Percentiles rank a stretch among this genome's conserved stretches.
Conservation (phyloP, 352 stramenopile species). For the Phytophthora hibernalis region DNA sequence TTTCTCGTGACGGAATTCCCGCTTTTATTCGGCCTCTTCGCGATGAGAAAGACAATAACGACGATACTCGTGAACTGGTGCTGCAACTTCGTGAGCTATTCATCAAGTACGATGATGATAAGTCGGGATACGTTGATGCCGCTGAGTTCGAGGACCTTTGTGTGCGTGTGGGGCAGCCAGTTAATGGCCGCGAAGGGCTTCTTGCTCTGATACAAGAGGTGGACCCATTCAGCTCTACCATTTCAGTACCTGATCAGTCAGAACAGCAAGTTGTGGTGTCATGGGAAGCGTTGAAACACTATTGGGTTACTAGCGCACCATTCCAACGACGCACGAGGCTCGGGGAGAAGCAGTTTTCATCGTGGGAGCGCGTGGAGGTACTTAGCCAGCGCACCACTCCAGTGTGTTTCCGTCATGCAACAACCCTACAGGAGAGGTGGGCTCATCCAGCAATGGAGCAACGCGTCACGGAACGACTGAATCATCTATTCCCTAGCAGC, state of each 20-base stretch:
- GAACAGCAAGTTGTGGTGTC: constrained; percentile 37
- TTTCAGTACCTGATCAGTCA: not conserved
- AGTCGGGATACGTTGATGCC: constrained; percentile 50
- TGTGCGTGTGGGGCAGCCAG: constrained; percentile 51
- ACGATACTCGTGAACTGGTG: constrained; percentile 39
- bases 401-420: constrained; percentile 43
- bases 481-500: constrained; percentile 56
- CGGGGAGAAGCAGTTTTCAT: constrained; percentile 14
- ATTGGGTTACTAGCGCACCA: constrained; percentile 56
- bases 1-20: constrained; percentile 22
- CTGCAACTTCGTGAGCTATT: constrained; percentile 62
- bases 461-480: constrained; percentile 44
- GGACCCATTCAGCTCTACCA: constrained; percentile 39
- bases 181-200: constrained; percentile 37
- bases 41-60: constrained; percentile 1
- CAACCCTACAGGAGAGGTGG: constrained; percentile 57
- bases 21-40: constrained; percentile 18
- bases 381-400: constrained; percentile 32
- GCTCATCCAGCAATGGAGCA: constrained; percentile 60
- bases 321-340: constrained; percentile 60
- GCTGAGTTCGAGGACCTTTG: constrained; percentile 71
- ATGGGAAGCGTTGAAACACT: constrained; percentile 61
- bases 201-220: constrained; percentile 51
- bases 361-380: constrained; percentile 58
- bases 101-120: constrained; percentile 65